These are phyloP conservation scores for Puccinia triticina DNA, from an alignment of 1,284 basidiomycete species.

Conservation along the genomic window DNA sequence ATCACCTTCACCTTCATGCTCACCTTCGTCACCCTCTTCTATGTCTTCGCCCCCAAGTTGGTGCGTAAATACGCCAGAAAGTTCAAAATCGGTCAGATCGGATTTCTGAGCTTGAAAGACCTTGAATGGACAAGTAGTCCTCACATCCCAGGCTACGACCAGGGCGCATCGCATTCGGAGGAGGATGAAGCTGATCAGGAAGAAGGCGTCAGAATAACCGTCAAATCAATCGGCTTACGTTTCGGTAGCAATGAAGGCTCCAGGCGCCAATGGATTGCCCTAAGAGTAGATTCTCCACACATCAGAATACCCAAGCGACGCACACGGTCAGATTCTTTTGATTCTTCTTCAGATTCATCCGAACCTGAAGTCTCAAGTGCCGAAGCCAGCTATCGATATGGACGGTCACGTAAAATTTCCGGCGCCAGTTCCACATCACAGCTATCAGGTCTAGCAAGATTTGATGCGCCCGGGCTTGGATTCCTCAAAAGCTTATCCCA, in stretches of 20 bases:
- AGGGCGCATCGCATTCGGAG: slow-evolving; percentile 2
- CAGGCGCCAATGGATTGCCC: slow-evolving; percentile 50
- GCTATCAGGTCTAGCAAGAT: slow-evolving; percentile 6
- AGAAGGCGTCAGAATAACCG: slow-evolving; percentile 4
- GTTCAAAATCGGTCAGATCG: slow-evolving; percentile 47
- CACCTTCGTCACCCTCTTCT: slow-evolving; percentile 32
- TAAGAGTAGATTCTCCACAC: slow-evolving; percentile 27
- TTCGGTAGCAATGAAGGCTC: slow-evolving; percentile 41
- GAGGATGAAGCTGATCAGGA: slow-evolving; percentile 26
- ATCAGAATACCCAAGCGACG: slow-evolving; percentile 47
- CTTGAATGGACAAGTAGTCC: slow-evolving; percentile 43
- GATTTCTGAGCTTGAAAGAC: slow-evolving; percentile 45
- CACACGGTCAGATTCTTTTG: slow-evolving; percentile 3
- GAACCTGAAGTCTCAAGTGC: slow-evolving; percentile 28
- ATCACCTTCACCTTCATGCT: neutral
- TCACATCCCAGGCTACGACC: slow-evolving; percentile 20
- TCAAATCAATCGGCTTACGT: slow-evolving; percentile 37
- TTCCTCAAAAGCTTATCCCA: neutral
- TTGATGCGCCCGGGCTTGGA: neutral
- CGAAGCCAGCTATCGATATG: slow-evolving; percentile 31
- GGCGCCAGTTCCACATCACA: slow-evolving; percentile 30
- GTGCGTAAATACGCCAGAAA: slow-evolving; percentile 36
- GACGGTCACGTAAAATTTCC: slow-evolving; percentile 27
- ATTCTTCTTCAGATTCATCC: slow-evolving; percentile 29
- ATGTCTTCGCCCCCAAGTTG: slow-evolving; percentile 36